These are phyloP conservation scores for Claviceps africana DNA, from an alignment of 2,329 filamentous ascomycete species.

Conservation along the genomic window DNA sequence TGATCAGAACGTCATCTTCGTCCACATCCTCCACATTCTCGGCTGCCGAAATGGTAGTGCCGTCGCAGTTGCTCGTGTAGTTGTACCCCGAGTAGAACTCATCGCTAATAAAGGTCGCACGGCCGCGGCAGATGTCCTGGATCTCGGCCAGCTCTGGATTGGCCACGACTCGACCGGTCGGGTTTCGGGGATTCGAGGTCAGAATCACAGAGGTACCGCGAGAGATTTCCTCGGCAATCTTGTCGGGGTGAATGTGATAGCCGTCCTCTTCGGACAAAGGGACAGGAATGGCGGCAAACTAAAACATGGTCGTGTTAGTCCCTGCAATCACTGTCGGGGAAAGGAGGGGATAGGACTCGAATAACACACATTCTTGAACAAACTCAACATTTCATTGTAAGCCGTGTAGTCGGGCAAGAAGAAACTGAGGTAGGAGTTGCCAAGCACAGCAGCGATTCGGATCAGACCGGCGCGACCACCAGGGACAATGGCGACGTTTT, in stretches of 20 bases:
- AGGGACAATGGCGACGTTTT: constrained; percentile 94
- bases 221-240: constrained; percentile 82
- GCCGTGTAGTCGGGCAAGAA: constrained; percentile 93
- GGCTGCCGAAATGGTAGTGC: constrained; percentile 74
- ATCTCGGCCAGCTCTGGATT: constrained; percentile 80
- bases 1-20: constrained; percentile 80
- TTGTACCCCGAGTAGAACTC: constrained; percentile 97
- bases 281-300: constrained; percentile 78
- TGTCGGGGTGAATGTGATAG: constrained; percentile 87
- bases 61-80: constrained; percentile 85
- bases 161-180: constrained; percentile 74
- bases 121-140: constrained; percentile 81
- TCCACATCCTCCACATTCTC: constrained; percentile 85
- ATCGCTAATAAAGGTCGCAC: constrained; percentile 85
- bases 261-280: constrained; percentile 73
- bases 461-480: constrained; percentile 87
- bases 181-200: constrained; percentile 91
- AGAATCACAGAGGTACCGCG: constrained; percentile 78
- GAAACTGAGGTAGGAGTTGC: constrained; percentile 85
- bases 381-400: constrained; percentile 91
- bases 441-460: constrained; percentile 83
- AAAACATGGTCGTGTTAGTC: not conserved
- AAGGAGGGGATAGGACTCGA: not conserved
- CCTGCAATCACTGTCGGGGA: not conserved
- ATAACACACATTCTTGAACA: constrained; percentile 67